A percentile compares a stretch with the other conserved stretches of the same genome.
Conservation (phyloP, 2,329 filamentous ascomycete genomes). For the Salinomyces thailandicus region DNA sequence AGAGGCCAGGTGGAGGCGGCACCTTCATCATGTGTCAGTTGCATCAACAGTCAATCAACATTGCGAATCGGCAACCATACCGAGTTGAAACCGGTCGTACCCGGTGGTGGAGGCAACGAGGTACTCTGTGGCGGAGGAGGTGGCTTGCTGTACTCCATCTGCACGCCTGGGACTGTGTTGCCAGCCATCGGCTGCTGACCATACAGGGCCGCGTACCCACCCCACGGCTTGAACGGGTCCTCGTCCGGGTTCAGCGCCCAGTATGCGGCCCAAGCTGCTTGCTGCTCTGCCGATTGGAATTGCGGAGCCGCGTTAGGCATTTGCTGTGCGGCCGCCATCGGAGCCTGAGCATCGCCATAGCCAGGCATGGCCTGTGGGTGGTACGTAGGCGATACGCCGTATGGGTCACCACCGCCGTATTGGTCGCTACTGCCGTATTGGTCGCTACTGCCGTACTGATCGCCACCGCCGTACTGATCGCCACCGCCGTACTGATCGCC, state of each 20-base stretch:
- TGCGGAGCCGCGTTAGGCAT: conserved; percentile 1
- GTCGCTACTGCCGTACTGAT: conserved; percentile 27
- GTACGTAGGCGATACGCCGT: neutral
- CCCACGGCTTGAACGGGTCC: conserved; percentile 84
- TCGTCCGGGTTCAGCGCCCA: conserved; percentile 73
- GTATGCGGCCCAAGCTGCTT: conserved; percentile 60
- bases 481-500: conserved; percentile 33
- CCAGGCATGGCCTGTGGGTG: neutral
- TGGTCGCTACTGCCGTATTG: conserved; percentile 31
- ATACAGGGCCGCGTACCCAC: conserved; percentile 53
- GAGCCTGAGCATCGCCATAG: conserved; percentile 22
- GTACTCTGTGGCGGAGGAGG: conserved; percentile 1
- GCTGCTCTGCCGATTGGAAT: no score
- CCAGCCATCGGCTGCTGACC: no score
- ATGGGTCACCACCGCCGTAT: conserved; percentile 12
- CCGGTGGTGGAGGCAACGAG: no score
- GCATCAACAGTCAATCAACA: no score
- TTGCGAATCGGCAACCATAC: no score
- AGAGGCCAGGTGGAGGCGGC: no score
- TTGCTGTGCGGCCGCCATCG: conserved; percentile 6
- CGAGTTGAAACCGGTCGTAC: no score
- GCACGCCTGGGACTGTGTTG: neutral
- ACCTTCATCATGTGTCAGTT: no score
- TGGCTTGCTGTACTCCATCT: neutral
- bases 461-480: conserved; percentile 32